Evolutionary conservation across 2,329 filamentous ascomycete genomes (phyloP).

Genomic region (Colletotrichum sublineola): DNA sequence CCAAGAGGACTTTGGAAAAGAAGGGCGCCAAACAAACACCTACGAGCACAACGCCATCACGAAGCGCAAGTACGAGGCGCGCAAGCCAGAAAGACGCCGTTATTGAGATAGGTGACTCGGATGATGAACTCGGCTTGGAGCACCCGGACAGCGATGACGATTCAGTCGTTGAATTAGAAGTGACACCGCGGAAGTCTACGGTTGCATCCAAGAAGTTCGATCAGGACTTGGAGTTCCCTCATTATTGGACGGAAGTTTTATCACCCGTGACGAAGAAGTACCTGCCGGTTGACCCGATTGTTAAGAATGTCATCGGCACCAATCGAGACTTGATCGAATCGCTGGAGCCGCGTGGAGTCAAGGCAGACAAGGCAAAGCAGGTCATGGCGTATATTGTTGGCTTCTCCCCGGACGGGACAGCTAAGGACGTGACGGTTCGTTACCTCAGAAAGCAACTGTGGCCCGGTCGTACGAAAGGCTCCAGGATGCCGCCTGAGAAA

Average conservation of each 20-base stretch:
- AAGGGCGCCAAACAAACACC: slow-evolving; percentile 18
- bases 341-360: slow-evolving; percentile 85
- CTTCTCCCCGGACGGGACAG: slow-evolving; percentile 85
- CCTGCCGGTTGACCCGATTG: slow-evolving; percentile 81
- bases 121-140: slow-evolving; percentile 47
- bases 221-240: slow-evolving; percentile 82
- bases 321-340: slow-evolving; percentile 79
- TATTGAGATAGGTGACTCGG: slow-evolving; percentile 29
- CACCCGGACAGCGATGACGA: slow-evolving; percentile 70
- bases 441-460: slow-evolving; percentile 87
- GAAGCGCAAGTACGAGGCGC: slow-evolving; percentile 10
- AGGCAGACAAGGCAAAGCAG: slow-evolving; percentile 88
- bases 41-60: slow-evolving; percentile 18
- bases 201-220: slow-evolving; percentile 70
- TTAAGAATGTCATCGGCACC: slow-evolving; percentile 77
- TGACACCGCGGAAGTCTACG: slow-evolving; percentile 55
- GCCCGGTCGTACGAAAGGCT: slow-evolving; percentile 91
- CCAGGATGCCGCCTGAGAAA: slow-evolving; percentile 83
- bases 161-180: slow-evolving; percentile 68
- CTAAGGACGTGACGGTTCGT: slow-evolving; percentile 93
- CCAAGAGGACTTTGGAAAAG: slow-evolving; percentile 28
- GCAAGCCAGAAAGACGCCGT: slow-evolving; percentile 19
- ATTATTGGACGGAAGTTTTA: slow-evolving; percentile 93
- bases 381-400: slow-evolving; percentile 91
- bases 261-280: slow-evolving; percentile 86